Evolutionary conservation across 148 eudicot genomes (phyloP).

Genomic region (Rhododendron simsii): DNA sequence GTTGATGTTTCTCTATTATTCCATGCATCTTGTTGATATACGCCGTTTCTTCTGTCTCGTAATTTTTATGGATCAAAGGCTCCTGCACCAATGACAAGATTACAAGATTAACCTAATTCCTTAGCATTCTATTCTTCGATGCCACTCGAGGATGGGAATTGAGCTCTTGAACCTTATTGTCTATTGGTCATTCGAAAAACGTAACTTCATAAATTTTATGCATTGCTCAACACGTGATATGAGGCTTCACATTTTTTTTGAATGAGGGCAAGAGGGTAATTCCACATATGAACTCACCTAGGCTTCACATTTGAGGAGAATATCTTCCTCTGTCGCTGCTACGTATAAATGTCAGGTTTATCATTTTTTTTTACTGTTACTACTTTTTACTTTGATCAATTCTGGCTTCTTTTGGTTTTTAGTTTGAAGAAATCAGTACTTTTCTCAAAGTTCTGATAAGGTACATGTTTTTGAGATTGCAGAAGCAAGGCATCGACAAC

Average conservation of each 20-base stretch:
- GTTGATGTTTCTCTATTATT: background rate
- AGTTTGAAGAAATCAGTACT: background rate
- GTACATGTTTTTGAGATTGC: background rate
- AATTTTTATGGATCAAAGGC: background rate
- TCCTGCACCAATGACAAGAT: background rate
- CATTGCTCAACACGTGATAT: background rate
- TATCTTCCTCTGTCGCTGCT: background rate
- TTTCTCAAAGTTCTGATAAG: background rate
- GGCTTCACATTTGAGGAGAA: background rate
- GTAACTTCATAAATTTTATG: background rate
- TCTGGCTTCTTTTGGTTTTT: background rate
- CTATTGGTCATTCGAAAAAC: background rate
- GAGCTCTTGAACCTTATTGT: background rate
- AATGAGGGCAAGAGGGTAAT: too few species aligned
- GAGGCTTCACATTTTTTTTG: background rate
- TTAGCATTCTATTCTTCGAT: background rate
- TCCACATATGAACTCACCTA: too few species aligned
- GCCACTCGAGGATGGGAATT: background rate
- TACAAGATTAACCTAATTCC: background rate
- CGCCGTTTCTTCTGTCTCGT: background rate
- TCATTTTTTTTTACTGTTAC: too few species aligned
- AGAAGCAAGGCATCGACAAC: background rate
- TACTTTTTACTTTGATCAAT: background rate
- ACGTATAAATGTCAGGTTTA: background rate
- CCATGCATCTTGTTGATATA: background rate